Evolutionary conservation across 2,329 filamentous ascomycete genomes (phyloP).

Genomic region (Aspergillaceae sp.): DNA sequence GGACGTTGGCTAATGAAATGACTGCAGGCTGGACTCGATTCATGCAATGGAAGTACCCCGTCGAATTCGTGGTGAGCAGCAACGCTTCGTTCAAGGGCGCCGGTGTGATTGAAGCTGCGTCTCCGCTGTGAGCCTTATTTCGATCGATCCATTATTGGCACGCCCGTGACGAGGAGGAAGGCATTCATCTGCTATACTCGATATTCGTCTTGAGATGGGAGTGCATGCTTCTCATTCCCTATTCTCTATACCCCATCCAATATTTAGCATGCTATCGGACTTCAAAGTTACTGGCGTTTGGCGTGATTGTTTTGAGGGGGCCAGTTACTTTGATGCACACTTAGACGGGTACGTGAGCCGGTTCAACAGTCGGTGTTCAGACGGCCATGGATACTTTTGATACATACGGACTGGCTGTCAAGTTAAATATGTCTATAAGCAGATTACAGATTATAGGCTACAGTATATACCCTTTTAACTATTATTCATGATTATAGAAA

Average conservation of each 20-base stretch:
- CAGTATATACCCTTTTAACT: too few relatives aligned
- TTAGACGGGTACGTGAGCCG: neutral
- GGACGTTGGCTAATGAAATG: too few relatives aligned
- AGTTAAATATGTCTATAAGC: too few relatives aligned
- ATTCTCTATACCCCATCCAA: neutral
- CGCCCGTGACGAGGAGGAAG: too few relatives aligned
- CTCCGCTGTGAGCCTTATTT: conserved; percentile 25
- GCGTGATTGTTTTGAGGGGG: neutral
- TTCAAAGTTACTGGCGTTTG: neutral
- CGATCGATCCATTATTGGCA: too few relatives aligned
- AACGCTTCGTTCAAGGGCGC: conserved; percentile 55
- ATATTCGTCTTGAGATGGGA: neutral
- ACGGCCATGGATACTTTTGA: neutral
- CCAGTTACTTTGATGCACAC: too few relatives aligned
- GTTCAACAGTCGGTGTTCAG: neutral
- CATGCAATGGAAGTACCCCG: conserved; percentile 88
- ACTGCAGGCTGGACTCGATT: conserved; percentile 74
- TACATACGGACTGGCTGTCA: too few relatives aligned
- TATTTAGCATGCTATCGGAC: neutral
- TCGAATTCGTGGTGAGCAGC: conserved; percentile 59
- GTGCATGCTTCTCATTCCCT: neutral
- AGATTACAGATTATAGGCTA: too few relatives aligned
- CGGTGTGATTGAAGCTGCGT: conserved; percentile 43
- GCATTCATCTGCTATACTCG: neutral
- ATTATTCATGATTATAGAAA: too few relatives aligned